Evolutionary conservation across 108 stramenopile species (phyloP), one percentile per base, ranked within the genome.

Genomic region (Nitzschia palea): DNA sequence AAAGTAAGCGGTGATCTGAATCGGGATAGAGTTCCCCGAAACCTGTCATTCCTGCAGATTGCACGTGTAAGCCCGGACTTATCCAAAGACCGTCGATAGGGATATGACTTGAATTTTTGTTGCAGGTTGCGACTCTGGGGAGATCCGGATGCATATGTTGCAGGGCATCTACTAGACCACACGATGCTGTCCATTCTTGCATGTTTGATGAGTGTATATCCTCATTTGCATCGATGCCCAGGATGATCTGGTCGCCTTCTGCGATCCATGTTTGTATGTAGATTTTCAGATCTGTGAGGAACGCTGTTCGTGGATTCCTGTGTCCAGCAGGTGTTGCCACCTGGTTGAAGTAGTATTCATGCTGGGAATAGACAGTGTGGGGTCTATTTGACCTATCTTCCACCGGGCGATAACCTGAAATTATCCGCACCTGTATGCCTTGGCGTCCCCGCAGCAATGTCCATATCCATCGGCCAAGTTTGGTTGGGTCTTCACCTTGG

Each of bases 61-160:
- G 10, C 5, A 51, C n/a, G 50, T 51, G 14, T 6, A 51, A 6
- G n/a, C 22, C 50, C 5, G 50, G 18, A 22, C 18, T 51, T 10
- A n/a, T 51, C 50, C 50, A 51, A 6, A 51, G 8, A 51, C 50
- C 8, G 22, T 51, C 50, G 50, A 51, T 51, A 22, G 50, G 50
- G 17, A 51, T 51, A 23, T 51, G 5, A 6, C 6, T 5, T 20
- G 18, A 18, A 6, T 22, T 51, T 6, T 20, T 6, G 50, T 23
- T 22, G 50, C 18, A 6, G 18, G 50, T 51, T 6, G 6, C n/a
- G 22, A 51, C 18, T 10, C 6, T 17, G 10, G 50, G n/a, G 10
- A 40, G 14, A 10, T 40, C 37, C 10, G 37, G 37, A 40, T 10
- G 14, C 37, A 40, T 10, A 40, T 40, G 37, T 8, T 8, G 10